Conservation (phyloP, 495 filamentous ascomycete species). For the Tuber aestivum region DNA sequence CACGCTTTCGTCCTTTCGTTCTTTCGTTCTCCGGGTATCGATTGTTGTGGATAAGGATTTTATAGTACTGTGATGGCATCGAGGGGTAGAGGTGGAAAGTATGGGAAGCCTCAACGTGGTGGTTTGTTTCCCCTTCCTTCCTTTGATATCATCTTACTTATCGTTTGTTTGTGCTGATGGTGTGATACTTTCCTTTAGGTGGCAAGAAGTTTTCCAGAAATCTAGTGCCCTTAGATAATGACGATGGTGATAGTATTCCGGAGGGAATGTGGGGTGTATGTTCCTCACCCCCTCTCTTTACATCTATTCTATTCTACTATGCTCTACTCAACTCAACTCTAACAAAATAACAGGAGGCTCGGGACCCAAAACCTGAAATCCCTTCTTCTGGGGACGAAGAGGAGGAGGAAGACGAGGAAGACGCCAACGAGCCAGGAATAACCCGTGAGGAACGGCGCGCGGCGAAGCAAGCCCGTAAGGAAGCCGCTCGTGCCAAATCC, state of each 20-base stretch:
- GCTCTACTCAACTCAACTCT: neutral
- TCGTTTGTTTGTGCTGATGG: slow-evolving; percentile 6
- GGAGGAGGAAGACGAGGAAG: slow-evolving; percentile 51
- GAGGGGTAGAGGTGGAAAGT: slow-evolving; percentile 66
- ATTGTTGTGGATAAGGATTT: no score
- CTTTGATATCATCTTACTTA: neutral
- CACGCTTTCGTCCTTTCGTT: no score
- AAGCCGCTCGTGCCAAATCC: slow-evolving; percentile 69
- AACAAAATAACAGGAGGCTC: slow-evolving; percentile 47
- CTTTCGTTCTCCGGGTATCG: no score
- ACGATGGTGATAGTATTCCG: slow-evolving; percentile 63
- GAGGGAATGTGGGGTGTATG: slow-evolving; percentile 71
- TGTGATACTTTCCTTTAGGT: slow-evolving; percentile 50
- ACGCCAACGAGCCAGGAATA: slow-evolving; percentile 49
- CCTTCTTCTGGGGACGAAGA: slow-evolving; percentile 50
- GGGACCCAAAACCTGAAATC: slow-evolving; percentile 46
- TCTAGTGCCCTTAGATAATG: slow-evolving; percentile 71
- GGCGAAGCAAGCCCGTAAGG: slow-evolving; percentile 85
- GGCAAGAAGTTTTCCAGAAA: slow-evolving; percentile 92
- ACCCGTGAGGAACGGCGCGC: slow-evolving; percentile 83
- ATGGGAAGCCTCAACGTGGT: slow-evolving; percentile 80
- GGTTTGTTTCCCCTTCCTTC: slow-evolving; percentile 51
- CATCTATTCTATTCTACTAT: no score
- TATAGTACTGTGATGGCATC: slow-evolving; percentile 61
- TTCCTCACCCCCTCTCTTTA: slow-evolving; percentile 19